A percentile compares a stretch with the other conserved stretches of the same genome.
These are phyloP conservation scores for Pseudocercospora fijiensis DNA, from an alignment of 2,329 filamentous ascomycete species.

Conservation along the genomic window DNA sequence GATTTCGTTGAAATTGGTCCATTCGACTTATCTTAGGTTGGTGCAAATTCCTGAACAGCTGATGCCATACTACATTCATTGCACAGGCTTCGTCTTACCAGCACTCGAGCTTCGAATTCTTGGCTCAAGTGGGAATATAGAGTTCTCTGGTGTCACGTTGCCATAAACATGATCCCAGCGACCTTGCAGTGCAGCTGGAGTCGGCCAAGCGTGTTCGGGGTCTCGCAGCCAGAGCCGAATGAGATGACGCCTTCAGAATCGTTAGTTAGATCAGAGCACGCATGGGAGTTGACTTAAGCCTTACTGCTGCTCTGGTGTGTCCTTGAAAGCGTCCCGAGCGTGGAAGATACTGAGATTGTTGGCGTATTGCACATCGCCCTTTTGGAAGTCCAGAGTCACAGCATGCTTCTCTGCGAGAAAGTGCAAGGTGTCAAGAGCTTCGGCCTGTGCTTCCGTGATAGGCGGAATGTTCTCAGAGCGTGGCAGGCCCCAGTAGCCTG, in stretches of 20 bases:
- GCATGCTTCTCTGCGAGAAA: slow-evolving; percentile 44
- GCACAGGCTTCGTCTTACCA: slow-evolving; percentile 3
- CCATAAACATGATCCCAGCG: slow-evolving; percentile 57
- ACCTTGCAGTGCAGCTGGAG: slow-evolving; percentile 40
- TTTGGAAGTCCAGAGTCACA: slow-evolving; percentile 42
- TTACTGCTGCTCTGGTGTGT: neutral
- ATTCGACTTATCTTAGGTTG: neutral
- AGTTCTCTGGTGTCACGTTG: slow-evolving; percentile 52
- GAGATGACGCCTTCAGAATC: slow-evolving; percentile 41
- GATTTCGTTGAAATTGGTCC: neutral
- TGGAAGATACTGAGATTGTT: neutral
- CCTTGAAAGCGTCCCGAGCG: neutral
- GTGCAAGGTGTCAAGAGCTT: slow-evolving; percentile 48
- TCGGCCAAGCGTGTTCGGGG: slow-evolving; percentile 49
- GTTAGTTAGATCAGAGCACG: neutral
- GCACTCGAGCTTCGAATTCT: slow-evolving; percentile 41
- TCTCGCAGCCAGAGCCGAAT: slow-evolving; percentile 51
- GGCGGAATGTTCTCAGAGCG: slow-evolving; percentile 57
- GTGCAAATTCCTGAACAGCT: neutral
- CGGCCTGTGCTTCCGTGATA: slow-evolving; percentile 47
- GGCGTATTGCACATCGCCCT: slow-evolving; percentile 28
- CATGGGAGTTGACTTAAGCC: slow-evolving; percentile 28
- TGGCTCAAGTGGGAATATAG: slow-evolving; percentile 60
- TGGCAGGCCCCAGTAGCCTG: slow-evolving; percentile 56
- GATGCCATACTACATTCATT: neutral